phyloP scores from a whole-genome alignment of 1,139 yeast genomes.

The Suhomyces terraborum region DNA sequence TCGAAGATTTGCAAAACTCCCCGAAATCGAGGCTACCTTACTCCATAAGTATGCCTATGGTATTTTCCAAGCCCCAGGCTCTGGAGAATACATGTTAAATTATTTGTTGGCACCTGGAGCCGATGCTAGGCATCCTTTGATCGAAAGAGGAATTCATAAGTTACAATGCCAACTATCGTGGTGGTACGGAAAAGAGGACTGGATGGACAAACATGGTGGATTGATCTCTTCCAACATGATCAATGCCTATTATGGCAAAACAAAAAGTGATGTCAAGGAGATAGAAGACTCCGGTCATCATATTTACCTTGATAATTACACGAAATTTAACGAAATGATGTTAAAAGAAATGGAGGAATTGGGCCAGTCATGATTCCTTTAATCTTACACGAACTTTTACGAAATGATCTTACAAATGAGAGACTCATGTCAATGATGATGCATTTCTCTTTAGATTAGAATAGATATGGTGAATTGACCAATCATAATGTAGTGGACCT shows the following conservation, averaged over 20 bases:
- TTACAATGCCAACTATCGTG: slow-evolving; percentile 58
- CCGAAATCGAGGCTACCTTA: slow-evolving; percentile 36
- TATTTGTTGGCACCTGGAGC: slow-evolving; percentile 75
- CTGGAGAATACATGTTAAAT: slow-evolving; percentile 76
- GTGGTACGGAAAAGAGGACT: slow-evolving; percentile 75
- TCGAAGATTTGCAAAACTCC: slow-evolving; percentile 59
- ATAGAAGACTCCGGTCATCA: slow-evolving; percentile 70
- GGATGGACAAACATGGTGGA: slow-evolving; percentile 74
- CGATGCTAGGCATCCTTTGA: slow-evolving; percentile 63
- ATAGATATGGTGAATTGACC: not conserved
- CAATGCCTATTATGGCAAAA: slow-evolving; percentile 26
- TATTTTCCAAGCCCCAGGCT: slow-evolving; percentile 69
- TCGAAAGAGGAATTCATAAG: slow-evolving; percentile 49
- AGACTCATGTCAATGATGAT: not conserved
- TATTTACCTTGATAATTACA: slow-evolving; percentile 62
- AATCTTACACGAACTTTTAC: slow-evolving; percentile 51
- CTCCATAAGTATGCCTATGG: slow-evolving; percentile 70
- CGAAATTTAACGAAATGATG: slow-evolving; percentile 52
- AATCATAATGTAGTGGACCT: not conserved
- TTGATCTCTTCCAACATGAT: slow-evolving; percentile 40
- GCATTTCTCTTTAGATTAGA: slow-evolving; percentile 1
- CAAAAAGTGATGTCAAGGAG: slow-evolving; percentile 42
- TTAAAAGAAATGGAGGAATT: slow-evolving; percentile 42
- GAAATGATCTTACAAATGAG: slow-evolving; percentile 37
- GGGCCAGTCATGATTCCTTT: not conserved